Evolutionary conservation across 805 yeast genomes (phyloP).

Genomic region (Komagataella ulmi): DNA sequence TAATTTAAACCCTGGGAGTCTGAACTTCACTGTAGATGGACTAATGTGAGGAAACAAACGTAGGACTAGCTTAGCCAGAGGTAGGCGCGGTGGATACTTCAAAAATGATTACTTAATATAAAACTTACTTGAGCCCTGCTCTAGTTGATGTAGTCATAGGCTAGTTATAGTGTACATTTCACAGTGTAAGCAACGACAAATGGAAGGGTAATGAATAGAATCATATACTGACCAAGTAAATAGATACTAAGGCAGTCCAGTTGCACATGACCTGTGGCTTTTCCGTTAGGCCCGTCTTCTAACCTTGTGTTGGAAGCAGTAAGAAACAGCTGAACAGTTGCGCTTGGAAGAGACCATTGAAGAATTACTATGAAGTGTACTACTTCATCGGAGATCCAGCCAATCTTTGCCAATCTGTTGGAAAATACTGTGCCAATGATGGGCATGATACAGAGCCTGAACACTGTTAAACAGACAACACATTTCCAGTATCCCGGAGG

Average conservation of each 20-base stretch:
- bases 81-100: too few relatives aligned
- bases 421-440: conserved; percentile 39
- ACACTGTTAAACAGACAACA: conserved; percentile 26
- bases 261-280: conserved; percentile 22
- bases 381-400: conserved; percentile 32
- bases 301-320: conserved; percentile 39
- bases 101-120: not conserved
- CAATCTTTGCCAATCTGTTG: conserved; percentile 28
- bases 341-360: conserved; percentile 41
- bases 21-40: not conserved
- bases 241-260: conserved; percentile 44
- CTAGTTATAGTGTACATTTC: conserved; percentile 12
- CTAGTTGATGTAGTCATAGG: not conserved
- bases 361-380: conserved; percentile 29
- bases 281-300: conserved; percentile 26
- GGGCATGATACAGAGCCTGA: conserved; percentile 32
- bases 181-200: conserved; percentile 32
- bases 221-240: conserved; percentile 32
- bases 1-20: not conserved
- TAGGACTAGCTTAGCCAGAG: too few relatives aligned
- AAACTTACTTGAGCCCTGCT: not conserved
- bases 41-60: not conserved
- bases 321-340: conserved; percentile 44
- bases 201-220: conserved; percentile 33
- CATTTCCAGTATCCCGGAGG: conserved; percentile 47